Evolutionary conservation across 352 stramenopile genomes (phyloP), one percentile per base, ranked within the genome.

Genomic region (Phytophthora tubulina): DNA sequence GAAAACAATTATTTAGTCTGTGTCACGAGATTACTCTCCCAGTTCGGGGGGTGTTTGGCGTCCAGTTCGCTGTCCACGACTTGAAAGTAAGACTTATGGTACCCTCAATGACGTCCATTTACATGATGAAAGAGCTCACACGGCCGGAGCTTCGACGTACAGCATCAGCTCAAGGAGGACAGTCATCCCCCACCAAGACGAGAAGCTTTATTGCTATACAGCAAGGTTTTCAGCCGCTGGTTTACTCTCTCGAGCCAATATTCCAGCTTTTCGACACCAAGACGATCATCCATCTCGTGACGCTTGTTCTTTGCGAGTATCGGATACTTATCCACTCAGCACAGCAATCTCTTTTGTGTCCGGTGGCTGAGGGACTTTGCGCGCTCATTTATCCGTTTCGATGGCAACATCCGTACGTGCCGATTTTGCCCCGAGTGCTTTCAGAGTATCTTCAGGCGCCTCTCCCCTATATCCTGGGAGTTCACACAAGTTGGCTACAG

Each of bases 361-460:
- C 86, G 4, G 79, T 96, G 14, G 79, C 86, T 0, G 89, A 96
- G 70, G 84, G 82, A 0, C 58, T 96, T 6, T 95, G 88, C 33
- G 77, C 88, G 4, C 82, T 96, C 21, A 86, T 95, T 50, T 95
- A 95, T 72, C 89, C 89, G 4, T 95, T 96, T 66, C 84, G 82
- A 45, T 96, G 89, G 88, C 88, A 95, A 54, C 89, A 96, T 60
- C 89, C 88, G 14, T 96, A 95, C 55, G 84, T 96, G 5, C 88
- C 89, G 4, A 93, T 95, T 51, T 67, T 96, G 10, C 89, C 89
- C 7, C 86, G 81, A 17, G 85, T 95, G 11, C 70, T 96, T 9
- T 93, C 85, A 2, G 89, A 96, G 73, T 96, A 96, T 62, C 64
- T 96, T 1, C 89, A 96, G 56, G 89, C 89, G 2, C 89, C 88